Evolutionary conservation across 2,329 filamentous ascomycete species (phyloP).

Genomic region (Neofusicoccum cordaticola): DNA sequence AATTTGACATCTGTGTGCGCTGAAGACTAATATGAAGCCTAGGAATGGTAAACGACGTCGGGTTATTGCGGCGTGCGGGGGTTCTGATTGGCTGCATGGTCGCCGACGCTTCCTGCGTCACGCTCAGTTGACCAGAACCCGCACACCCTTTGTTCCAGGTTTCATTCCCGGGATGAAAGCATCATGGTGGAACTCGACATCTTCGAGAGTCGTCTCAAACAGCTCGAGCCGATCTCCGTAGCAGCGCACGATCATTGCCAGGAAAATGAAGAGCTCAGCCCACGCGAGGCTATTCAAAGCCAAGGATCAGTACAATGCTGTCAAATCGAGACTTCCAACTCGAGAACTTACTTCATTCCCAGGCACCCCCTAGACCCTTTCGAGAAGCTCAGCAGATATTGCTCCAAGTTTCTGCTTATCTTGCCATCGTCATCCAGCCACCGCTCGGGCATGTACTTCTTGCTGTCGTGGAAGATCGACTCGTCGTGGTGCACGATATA

Average conservation of each 20-base stretch:
- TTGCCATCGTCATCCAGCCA: slow-evolving; percentile 27
- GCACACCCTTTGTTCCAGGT: slow-evolving; percentile 35
- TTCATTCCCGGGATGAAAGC: slow-evolving; percentile 37
- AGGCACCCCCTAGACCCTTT: slow-evolving; percentile 32
- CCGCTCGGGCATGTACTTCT: slow-evolving; percentile 29
- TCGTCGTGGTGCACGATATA: slow-evolving; percentile 30
- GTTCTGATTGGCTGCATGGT: too few species aligned
- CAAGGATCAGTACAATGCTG: not conserved
- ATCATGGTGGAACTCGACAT: slow-evolving; percentile 37
- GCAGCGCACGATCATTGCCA: slow-evolving; percentile 19
- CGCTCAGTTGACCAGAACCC: slow-evolving; percentile 22
- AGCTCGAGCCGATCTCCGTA: slow-evolving; percentile 15
- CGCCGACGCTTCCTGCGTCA: too few species aligned
- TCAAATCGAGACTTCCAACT: too few species aligned
- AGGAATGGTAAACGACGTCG: too few species aligned
- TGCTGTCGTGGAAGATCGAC: slow-evolving; percentile 29
- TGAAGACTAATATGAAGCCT: too few species aligned
- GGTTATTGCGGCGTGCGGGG: too few species aligned
- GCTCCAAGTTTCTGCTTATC: slow-evolving; percentile 21
- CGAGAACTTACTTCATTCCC: slow-evolving; percentile 28
- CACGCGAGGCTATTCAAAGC: slow-evolving; percentile 10
- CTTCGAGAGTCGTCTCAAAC: slow-evolving; percentile 24
- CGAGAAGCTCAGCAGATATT: slow-evolving; percentile 29
- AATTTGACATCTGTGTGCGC: too few species aligned
- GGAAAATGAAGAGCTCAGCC: slow-evolving; percentile 15